Conservation (phyloP, 2,329 filamentous ascomycete species). For the Mariannaea elegans region DNA sequence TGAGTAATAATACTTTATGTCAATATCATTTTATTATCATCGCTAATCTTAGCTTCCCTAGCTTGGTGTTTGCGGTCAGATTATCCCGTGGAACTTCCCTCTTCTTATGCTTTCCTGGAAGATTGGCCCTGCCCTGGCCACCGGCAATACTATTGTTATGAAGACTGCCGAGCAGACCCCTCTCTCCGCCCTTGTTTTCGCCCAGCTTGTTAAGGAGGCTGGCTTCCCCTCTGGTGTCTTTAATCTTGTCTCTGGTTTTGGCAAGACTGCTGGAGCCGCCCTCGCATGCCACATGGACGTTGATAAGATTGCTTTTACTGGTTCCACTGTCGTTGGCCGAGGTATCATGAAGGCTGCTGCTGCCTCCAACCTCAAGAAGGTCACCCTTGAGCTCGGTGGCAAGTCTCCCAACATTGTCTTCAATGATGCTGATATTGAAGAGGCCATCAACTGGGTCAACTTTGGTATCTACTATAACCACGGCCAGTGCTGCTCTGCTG, state of each 20-base stretch:
- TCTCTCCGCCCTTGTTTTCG: slow-evolving; percentile 72
- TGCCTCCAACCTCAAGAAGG: slow-evolving; percentile 82
- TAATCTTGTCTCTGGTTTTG: slow-evolving; percentile 82
- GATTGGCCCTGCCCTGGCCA: slow-evolving; percentile 76
- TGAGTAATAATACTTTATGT: slow-evolving; percentile 48
- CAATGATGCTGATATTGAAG: slow-evolving; percentile 79
- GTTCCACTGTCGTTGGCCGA: slow-evolving; percentile 77
- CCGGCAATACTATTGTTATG: slow-evolving; percentile 76
- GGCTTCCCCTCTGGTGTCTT: slow-evolving; percentile 82
- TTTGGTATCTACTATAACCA: slow-evolving; percentile 73
- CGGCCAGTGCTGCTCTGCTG: slow-evolving; percentile 76
- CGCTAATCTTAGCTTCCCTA: slow-evolving; percentile 29
- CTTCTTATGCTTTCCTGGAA: slow-evolving; percentile 86
- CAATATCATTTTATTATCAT: neutral
- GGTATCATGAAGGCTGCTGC: slow-evolving; percentile 84
- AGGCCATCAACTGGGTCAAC: slow-evolving; percentile 82
- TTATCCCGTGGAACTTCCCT: slow-evolving; percentile 91
- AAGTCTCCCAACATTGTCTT: slow-evolving; percentile 86
- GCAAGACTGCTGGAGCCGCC: slow-evolving; percentile 80
- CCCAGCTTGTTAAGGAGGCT: slow-evolving; percentile 74
- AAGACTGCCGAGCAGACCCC: slow-evolving; percentile 83
- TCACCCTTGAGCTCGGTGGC: slow-evolving; percentile 81
- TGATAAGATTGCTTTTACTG: slow-evolving; percentile 86
- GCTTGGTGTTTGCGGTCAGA: slow-evolving; percentile 83
- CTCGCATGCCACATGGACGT: slow-evolving; percentile 80